Base-by-base conservation (phyloP, 2,329 filamentous ascomycete species). In the Calonectria naviculata region DNA sequence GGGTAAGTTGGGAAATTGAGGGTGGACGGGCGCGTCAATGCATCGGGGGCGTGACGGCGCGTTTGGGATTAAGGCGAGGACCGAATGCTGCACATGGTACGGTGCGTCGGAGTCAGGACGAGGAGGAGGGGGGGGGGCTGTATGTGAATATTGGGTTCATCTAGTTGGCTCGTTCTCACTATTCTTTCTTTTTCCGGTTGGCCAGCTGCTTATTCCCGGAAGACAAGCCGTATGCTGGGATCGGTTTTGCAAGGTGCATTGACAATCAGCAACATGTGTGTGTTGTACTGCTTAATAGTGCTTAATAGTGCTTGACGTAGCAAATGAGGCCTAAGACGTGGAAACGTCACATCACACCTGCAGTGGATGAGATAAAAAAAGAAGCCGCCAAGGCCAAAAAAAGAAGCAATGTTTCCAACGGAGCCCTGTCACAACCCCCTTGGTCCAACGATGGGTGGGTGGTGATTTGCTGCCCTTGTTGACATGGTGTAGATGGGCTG, bases 21-120 rank as follows among this genome's bases (percentile, higher is more conserved):
- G 34, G 26, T 42, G 26, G 24, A 26, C 46, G 36, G 46, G 21
- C 19, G 56, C 29, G 58, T 41, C 60, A 41, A 54, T 42, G 62
- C 52, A 36, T 46, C 3, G n/a, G 17, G 29, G 9, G 42, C 49
- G 21, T 58, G 21, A 42, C 61, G 38, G 38, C 19, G 60, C 38
- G 67, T 64, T 67, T 67, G 24, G 31, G 54, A 26, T 68, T 68
- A 15, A 31, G 44, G 47, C 24, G 56, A 63, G 21, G 46, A 38
- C 52, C 52, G n/a, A 64, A 38, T 47, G 28, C 42, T 29, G 58
- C 62, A 44, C 38, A 44, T 61, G 56, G 56, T 21, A n/a, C 36
- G n/a, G 56, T 61, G 49, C 47, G 44, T 68, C 56, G 19, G 34
- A 61, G 24, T 46, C 44, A 62, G 36, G 62, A 65, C 36, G 34